Conservation (phyloP, 352 stramenopile genomes). For the Pythium insidiosum region DNA sequence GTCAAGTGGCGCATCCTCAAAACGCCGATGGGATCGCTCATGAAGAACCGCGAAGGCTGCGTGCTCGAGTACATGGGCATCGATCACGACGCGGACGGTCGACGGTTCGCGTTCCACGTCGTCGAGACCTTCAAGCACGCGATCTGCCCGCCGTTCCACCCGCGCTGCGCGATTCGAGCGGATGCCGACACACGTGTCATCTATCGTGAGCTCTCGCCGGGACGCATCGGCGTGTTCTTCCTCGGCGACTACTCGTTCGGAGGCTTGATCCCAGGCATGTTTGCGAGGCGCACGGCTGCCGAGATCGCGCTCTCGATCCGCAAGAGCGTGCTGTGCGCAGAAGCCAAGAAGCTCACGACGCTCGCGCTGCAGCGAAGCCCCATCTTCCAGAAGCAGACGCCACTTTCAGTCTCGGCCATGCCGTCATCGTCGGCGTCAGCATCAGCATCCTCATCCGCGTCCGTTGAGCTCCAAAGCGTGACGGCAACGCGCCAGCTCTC, state of each 20-base stretch:
- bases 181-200: constrained; percentile 4
- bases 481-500: neutral
- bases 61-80: constrained; percentile 21
- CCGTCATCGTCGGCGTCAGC: too few species aligned
- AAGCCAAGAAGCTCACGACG: constrained; percentile 21
- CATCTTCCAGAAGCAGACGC: constrained; percentile 6
- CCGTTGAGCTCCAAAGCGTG: too few species aligned
- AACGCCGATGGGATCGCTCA: constrained; percentile 3
- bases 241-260: constrained; percentile 9
- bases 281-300: constrained; percentile 6
- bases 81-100: constrained; percentile 3
- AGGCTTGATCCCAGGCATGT: constrained; percentile 2
- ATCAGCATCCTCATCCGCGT: too few species aligned
- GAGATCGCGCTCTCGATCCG: constrained; percentile 12
- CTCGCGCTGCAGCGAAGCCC: constrained; percentile 9
- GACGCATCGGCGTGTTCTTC: constrained; percentile 8
- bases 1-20: constrained; percentile 19
- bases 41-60: constrained; percentile 15
- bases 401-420: neutral
- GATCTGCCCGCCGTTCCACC: constrained; percentile 11
- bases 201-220: constrained; percentile 8
- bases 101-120: constrained; percentile 17
- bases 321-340: constrained; percentile 7
- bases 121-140: constrained; percentile 10
- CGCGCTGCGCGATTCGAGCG: constrained; percentile 3